Percentiles rank a stretch among this genome's conserved stretches.
These are phyloP conservation scores for Astrephomene gubernaculifera DNA, from an alignment of 139 green algal species.

Conservation along the genomic window DNA sequence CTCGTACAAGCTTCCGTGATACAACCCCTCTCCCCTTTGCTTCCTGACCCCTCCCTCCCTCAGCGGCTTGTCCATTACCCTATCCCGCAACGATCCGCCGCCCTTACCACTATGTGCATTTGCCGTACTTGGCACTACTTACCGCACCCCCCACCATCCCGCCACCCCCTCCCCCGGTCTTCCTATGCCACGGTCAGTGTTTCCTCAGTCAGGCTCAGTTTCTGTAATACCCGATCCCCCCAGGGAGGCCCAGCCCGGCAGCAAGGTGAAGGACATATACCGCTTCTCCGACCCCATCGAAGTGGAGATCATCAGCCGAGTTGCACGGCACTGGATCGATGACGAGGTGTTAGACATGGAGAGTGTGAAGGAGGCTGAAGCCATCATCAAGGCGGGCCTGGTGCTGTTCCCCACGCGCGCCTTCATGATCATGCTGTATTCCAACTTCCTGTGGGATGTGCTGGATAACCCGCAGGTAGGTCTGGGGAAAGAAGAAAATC, in stretches of 20 bases:
- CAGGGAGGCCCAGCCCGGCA: conserved; percentile 23
- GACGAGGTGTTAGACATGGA: conserved; percentile 43
- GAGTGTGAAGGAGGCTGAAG: conserved; percentile 40
- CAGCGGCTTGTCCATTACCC: too few species aligned
- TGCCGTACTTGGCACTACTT: too few species aligned
- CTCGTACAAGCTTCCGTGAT: too few species aligned
- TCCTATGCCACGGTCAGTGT: neutral
- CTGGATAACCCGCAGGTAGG: conserved; percentile 42
- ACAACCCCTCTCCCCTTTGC: too few species aligned
- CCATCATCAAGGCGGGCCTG: conserved; percentile 53
- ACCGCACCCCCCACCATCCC: neutral
- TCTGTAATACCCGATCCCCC: neutral
- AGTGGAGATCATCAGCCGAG: conserved; percentile 40
- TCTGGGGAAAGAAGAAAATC: neutral
- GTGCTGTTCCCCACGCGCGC: conserved; percentile 46
- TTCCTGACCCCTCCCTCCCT: too few species aligned
- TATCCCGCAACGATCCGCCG: too few species aligned
- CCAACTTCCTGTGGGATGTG: conserved; percentile 53
- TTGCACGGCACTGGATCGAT: conserved; percentile 37
- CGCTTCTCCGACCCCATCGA: conserved; percentile 36
- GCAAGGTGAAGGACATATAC: conserved; percentile 48
- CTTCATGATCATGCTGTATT: conserved; percentile 53
- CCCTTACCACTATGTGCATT: too few species aligned
- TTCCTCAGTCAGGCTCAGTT: neutral
- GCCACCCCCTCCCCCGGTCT: neutral